Base-by-base conservation (phyloP, 2,329 filamentous ascomycete species). In the Aaosphaeria pasadenensis region DNA sequence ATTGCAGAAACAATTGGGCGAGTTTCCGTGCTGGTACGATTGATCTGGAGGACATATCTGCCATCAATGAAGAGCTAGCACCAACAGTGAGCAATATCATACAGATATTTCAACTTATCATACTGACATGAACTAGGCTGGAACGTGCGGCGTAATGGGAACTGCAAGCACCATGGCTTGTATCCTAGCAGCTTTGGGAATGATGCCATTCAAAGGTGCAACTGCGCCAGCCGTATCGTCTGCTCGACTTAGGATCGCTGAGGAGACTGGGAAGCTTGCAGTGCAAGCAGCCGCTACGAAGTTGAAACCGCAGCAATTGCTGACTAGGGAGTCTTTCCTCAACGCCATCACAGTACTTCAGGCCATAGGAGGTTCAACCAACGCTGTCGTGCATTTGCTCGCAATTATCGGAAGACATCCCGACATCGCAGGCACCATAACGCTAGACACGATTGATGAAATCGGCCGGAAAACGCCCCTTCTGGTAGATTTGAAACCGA, bases 401-500 rank as follows among this genome's bases (percentile, higher is more conserved):
- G 73, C 73, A 2, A 75, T 75, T 46, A 61, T 72, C 11, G 80
- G 80, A 45, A 67, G 78, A 4, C 78, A 81, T 50, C 78, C 78
- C 0, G 56, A 65, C 1, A 50, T 80, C 4, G 88, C 89, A 43
- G 85, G 87, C 64, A 87, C 88, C 0, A 76, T 95, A 30, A 86
- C 83, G 0, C 75, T 95, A 30, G 87, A 91, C 64, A 89, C 94
- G 64, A 78, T 95, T 57, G 86, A 90, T 66, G 78, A 86, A 49
- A 85, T 89, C 43, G 88, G 85, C 63, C 79, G 91, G 70, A 86
- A 86, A 64, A 88, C 89, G 0, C 89, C 90, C 0, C 89, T 89
- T 69, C 82, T 95, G 40, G 89, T 90, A 3, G 86, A 95, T 64
- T 79, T 95, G 11, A 87, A 89, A 0, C 91, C 91, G 0, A 88